These are phyloP conservation scores for Arctium minus DNA, from an alignment of 129 eudicot genomes.

Conservation along the genomic window DNA sequence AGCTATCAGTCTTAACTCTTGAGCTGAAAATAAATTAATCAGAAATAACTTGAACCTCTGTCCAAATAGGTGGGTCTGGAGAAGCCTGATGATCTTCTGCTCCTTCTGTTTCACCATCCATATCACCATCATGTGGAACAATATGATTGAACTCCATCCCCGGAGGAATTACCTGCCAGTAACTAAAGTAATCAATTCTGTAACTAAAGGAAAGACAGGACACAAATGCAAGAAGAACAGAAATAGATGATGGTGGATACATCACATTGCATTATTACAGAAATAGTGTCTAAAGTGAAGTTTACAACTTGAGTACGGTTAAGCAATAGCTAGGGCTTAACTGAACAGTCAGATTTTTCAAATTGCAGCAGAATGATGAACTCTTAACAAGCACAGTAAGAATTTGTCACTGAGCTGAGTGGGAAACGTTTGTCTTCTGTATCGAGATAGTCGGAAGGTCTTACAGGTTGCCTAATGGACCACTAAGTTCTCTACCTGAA, in stretches of 20 bases:
- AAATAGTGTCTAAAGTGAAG: neutral
- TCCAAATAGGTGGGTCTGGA: slow-evolving; percentile 96
- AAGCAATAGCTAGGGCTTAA: neutral
- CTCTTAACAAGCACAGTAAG: neutral
- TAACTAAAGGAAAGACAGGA: neutral
- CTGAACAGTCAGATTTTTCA: neutral
- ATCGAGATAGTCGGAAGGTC: neutral
- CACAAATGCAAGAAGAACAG: neutral
- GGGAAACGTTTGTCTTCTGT: neutral
- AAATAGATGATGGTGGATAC: neutral
- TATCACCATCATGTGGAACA: slow-evolving; percentile 89
- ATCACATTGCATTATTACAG: neutral
- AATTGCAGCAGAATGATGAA: neutral
- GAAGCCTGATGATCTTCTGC: slow-evolving; percentile 70
- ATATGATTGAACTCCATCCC: slow-evolving; percentile 99
- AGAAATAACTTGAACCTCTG: slow-evolving; percentile 54
- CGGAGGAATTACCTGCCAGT: slow-evolving; percentile 87
- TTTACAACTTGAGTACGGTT: neutral
- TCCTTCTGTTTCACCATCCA: slow-evolving; percentile 86
- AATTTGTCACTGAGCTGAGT: neutral
- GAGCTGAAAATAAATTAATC: neutral
- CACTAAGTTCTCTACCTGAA: neutral
- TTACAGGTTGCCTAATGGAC: neutral
- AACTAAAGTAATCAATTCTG: slow-evolving; percentile 3
- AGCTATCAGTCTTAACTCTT: neutral